Conservation (phyloP, 495 filamentous ascomycete genomes). For the Acidiella bohemica region DNA sequence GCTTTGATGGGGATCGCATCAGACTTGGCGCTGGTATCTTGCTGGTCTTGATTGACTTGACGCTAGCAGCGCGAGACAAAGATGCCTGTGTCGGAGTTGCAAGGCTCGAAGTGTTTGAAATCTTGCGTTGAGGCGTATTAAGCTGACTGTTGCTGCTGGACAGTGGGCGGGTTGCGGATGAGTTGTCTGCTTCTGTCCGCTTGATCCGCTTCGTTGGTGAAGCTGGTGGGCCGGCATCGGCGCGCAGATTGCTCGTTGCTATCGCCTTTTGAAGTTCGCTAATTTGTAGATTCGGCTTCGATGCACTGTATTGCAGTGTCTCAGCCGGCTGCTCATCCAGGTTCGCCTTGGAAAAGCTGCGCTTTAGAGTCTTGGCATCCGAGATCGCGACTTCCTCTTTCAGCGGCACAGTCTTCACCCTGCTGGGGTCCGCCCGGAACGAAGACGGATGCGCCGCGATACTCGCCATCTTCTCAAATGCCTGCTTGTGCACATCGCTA, state of each 20-base stretch:
- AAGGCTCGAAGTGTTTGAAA: slow-evolving; percentile 37
- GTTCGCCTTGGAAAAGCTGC: slow-evolving; percentile 59
- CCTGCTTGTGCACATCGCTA: slow-evolving; percentile 67
- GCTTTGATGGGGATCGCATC: slow-evolving; percentile 15
- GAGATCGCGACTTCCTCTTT: slow-evolving; percentile 18
- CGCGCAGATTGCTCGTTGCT: too few relatives aligned
- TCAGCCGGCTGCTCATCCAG: slow-evolving; percentile 39
- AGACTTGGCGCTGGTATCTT: slow-evolving; percentile 42
- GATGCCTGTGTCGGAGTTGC: slow-evolving; percentile 76
- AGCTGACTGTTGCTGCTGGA: slow-evolving; percentile 35
- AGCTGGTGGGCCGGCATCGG: too few relatives aligned
- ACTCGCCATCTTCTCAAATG: slow-evolving; percentile 95
- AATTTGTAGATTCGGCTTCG: slow-evolving; percentile 32
- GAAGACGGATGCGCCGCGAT: slow-evolving; percentile 74
- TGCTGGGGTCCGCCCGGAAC: slow-evolving; percentile 48
- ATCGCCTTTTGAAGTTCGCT: too few relatives aligned
- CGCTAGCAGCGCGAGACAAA: slow-evolving; percentile 46
- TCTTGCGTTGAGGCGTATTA: slow-evolving; percentile 23
- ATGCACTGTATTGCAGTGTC: slow-evolving; percentile 20
- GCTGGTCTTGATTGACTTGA: slow-evolving; percentile 42
- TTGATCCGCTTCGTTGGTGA: slow-evolving; percentile 52
- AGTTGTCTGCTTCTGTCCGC: slow-evolving; percentile 43
- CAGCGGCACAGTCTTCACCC: slow-evolving; percentile 18
- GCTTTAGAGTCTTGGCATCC: slow-evolving; percentile 48
- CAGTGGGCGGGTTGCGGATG: slow-evolving; percentile 39